Conservation (phyloP, 2,329 filamentous ascomycete genomes). For the Fusarium tricinctum region DNA sequence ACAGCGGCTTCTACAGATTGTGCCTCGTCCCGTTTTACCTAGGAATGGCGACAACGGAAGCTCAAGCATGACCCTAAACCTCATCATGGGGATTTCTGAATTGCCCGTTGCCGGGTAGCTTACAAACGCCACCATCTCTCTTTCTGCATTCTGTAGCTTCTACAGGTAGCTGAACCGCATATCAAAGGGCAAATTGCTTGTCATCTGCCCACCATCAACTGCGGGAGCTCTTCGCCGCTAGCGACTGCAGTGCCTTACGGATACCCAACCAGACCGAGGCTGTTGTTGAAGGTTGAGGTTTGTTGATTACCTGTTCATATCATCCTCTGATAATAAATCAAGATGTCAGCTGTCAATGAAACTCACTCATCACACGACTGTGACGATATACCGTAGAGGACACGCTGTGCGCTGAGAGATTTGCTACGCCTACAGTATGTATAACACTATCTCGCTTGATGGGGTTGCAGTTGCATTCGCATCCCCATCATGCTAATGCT, state of each 20-base stretch:
- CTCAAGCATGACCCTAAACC: slow-evolving; percentile 29
- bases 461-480: slow-evolving; percentile 36
- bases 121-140: slow-evolving; percentile 23
- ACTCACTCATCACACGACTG: no score
- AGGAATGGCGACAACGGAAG: slow-evolving; percentile 12
- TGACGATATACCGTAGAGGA: background rate
- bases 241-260: slow-evolving; percentile 11
- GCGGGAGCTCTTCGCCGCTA: slow-evolving; percentile 16
- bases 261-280: slow-evolving; percentile 14
- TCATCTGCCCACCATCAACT: slow-evolving; percentile 25
- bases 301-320: no score
- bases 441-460: slow-evolving; percentile 31
- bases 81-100: slow-evolving; percentile 36
- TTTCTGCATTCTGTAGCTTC: background rate
- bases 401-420: background rate
- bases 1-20: background rate
- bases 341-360: slow-evolving; percentile 7
- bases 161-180: slow-evolving; percentile 12
- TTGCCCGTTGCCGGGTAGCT: slow-evolving; percentile 26
- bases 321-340: background rate
- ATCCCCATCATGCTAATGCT: slow-evolving; percentile 12
- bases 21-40: background rate
- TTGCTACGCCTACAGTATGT: slow-evolving; percentile 11
- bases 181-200: slow-evolving; percentile 19
- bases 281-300: slow-evolving; percentile 1